These are phyloP conservation scores for Trypanosoma vivax DNA, from an alignment of 208 protist genomes.

Conservation along the genomic window DNA sequence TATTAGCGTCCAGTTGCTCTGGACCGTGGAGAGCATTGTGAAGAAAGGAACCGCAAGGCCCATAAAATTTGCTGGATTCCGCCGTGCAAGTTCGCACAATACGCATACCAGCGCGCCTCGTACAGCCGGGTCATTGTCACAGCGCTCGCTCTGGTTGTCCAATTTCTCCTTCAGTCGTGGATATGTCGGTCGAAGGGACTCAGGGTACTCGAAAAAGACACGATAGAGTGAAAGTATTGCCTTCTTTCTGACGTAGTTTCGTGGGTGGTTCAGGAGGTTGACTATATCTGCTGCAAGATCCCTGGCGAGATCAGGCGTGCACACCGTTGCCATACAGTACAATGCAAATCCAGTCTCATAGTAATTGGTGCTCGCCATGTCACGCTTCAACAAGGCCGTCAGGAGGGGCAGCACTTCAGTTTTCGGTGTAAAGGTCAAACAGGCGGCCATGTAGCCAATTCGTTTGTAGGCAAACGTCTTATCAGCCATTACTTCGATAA, in stretches of 20 bases:
- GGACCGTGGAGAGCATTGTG: conserved; percentile 89
- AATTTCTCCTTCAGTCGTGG: conserved; percentile 95
- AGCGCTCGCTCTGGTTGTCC: conserved; percentile 84
- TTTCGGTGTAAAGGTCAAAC: conserved; percentile 90
- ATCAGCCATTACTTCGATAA: conserved; percentile 95
- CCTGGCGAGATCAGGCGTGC: conserved; percentile 93
- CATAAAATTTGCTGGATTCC: conserved; percentile 97
- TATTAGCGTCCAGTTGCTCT: conserved; percentile 99
- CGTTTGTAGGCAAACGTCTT: conserved; percentile 77
- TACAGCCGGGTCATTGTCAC: conserved; percentile 85
- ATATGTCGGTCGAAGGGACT: conserved; percentile 95
- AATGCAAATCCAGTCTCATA: conserved; percentile 95
- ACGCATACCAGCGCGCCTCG: conserved; percentile 95
- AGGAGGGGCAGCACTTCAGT: conserved; percentile 96
- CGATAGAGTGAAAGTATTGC: conserved; percentile 94
- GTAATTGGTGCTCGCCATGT: conserved; percentile 90
- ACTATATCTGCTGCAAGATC: conserved; percentile 95
- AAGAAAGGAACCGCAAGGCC: conserved; percentile 96
- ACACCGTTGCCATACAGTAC: conserved; percentile 94
- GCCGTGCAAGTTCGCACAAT: conserved; percentile 96
- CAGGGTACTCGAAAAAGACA: conserved; percentile 96
- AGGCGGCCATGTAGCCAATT: conserved; percentile 93
- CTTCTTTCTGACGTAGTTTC: conserved; percentile 94
- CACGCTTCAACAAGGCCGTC: conserved; percentile 96
- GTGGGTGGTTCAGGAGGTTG: conserved; percentile 81